Percentiles rank a stretch among this genome's conserved stretches.
Evolutionary conservation across 2,329 filamentous ascomycete species (phyloP).

Genomic region (Ascosphaera pollenicola): DNA sequence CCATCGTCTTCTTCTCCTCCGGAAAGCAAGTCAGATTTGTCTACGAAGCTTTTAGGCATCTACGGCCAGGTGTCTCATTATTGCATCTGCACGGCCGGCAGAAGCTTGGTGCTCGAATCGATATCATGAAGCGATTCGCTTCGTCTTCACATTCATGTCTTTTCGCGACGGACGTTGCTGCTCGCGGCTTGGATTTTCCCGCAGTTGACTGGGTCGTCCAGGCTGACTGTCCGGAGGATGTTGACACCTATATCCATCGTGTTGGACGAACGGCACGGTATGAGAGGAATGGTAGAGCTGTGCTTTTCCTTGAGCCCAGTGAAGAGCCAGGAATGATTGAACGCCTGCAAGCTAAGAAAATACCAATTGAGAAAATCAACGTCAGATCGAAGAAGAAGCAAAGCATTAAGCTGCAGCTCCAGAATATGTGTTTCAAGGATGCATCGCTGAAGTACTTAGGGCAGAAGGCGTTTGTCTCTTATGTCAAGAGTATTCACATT

Average conservation of each 20-base stretch:
- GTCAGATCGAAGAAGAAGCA: constrained; percentile 76
- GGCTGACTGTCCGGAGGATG: constrained; percentile 81
- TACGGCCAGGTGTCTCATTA: constrained; percentile 83
- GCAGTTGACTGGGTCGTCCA: constrained; percentile 93
- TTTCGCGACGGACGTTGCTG: constrained; percentile 84
- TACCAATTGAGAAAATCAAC: constrained; percentile 69
- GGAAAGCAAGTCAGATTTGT: constrained; percentile 94
- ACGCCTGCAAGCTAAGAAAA: constrained; percentile 67
- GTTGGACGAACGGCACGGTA: constrained; percentile 80
- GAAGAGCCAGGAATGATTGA: constrained; percentile 86
- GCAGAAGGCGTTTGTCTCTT: constrained; percentile 88
- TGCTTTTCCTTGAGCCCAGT: constrained; percentile 76
- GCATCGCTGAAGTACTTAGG: constrained; percentile 84
- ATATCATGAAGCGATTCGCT: constrained; percentile 69
- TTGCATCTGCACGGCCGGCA: constrained; percentile 87
- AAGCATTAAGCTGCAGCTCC: constrained; percentile 62
- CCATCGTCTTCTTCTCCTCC: constrained; percentile 83
- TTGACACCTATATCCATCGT: constrained; percentile 78
- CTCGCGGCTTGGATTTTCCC: constrained; percentile 81
- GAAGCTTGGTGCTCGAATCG: constrained; percentile 70
- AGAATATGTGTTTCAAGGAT: constrained; percentile 91
- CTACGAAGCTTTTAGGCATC: constrained; percentile 76
- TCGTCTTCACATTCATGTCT: constrained; percentile 86
- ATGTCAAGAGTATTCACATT: constrained; percentile 62
- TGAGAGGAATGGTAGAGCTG: constrained; percentile 63